Evolutionary conservation across 2,329 filamentous ascomycete species (phyloP).

Genomic region (Ophiostoma perfectum): DNA sequence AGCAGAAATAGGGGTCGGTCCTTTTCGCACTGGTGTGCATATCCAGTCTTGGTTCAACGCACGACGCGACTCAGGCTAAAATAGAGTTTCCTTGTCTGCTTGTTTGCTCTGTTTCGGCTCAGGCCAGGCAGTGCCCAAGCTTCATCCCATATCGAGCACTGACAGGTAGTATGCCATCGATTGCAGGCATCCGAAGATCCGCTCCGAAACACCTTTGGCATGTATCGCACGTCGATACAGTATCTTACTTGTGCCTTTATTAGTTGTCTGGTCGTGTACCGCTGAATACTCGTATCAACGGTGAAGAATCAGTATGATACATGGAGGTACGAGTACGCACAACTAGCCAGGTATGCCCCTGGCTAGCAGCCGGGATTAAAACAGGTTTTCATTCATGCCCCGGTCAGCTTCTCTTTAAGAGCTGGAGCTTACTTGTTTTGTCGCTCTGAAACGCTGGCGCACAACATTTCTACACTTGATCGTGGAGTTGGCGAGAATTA

Average conservation of each 20-base stretch:
- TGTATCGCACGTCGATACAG: background rate
- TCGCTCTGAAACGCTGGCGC: constrained; percentile 13
- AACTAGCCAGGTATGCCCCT: background rate
- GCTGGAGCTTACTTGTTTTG: background rate
- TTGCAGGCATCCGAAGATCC: no score
- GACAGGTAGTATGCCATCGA: background rate
- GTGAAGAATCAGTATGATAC: background rate
- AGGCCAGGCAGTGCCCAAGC: background rate
- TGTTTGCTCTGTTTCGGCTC: background rate
- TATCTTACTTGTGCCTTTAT: background rate
- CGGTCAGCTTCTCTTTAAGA: background rate
- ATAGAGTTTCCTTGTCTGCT: background rate
- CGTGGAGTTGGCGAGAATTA: background rate
- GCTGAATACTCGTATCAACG: background rate
- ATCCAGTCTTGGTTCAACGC: background rate
- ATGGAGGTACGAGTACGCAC: no score
- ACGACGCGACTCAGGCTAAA: background rate
- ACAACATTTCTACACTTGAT: constrained; percentile 5
- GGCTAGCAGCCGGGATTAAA: background rate
- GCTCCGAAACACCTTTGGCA: no score
- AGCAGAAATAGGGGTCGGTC: constrained; percentile 1
- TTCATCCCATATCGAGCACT: background rate
- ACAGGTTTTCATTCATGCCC: constrained; percentile 5
- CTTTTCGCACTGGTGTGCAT: background rate
- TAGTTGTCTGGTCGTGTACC: background rate